Percentiles rank a stretch among this genome's conserved stretches.
Conservation (phyloP, 345 rosid genomes). For the Eutrema heterophyllum region DNA sequence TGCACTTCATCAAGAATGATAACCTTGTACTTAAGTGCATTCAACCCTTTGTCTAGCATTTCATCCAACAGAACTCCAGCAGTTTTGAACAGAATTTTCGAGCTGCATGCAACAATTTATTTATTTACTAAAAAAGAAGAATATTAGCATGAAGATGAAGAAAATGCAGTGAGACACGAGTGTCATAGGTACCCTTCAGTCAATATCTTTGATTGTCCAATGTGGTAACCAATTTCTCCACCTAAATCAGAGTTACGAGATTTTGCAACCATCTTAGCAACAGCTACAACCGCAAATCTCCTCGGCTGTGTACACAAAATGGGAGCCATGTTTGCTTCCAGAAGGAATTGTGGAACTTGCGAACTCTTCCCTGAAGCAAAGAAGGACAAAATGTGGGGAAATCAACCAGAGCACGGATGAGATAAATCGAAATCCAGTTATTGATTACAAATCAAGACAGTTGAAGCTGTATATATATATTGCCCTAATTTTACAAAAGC, state of each 20-base stretch:
- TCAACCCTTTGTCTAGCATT: slow-evolving; percentile 77
- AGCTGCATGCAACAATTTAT: slow-evolving; percentile 36
- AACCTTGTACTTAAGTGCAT: slow-evolving; percentile 82
- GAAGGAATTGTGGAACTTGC: slow-evolving; percentile 87
- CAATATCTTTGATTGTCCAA: slow-evolving; percentile 75
- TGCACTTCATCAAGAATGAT: slow-evolving; percentile 98
- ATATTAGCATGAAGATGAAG: background rate
- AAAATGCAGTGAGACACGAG: background rate
- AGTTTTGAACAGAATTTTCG: slow-evolving; percentile 86
- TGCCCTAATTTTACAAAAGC: background rate
- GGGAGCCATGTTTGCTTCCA: slow-evolving; percentile 67
- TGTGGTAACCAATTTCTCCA: slow-evolving; percentile 88
- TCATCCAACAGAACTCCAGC: slow-evolving; percentile 95
- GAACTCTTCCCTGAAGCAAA: slow-evolving; percentile 80
- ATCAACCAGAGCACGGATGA: background rate
- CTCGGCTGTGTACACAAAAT: slow-evolving; percentile 87
- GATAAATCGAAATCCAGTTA: background rate
- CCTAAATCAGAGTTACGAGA: slow-evolving; percentile 81
- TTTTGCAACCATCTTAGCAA: slow-evolving; percentile 89
- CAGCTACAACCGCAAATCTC: slow-evolving; percentile 95
- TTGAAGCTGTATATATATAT: background rate
- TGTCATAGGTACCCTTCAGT: slow-evolving; percentile 45
- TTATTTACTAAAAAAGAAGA: background rate
- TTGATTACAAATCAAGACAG: background rate
- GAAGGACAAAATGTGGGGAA: background rate